Evolutionary conservation across 495 filamentous ascomycete genomes (phyloP).

Genomic region (Neurospora sp.): DNA sequence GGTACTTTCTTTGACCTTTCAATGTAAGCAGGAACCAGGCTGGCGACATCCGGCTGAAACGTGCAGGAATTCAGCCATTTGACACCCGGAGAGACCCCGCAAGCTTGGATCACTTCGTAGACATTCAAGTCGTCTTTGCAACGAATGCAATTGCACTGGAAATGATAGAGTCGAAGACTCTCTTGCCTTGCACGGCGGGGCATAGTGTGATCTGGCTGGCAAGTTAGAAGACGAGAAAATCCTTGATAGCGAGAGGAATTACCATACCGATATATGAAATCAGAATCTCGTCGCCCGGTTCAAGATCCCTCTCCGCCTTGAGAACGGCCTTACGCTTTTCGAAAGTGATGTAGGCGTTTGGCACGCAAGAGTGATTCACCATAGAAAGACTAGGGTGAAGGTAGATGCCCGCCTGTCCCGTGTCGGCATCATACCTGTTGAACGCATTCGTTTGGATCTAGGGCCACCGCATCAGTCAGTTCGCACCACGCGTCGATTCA

Average conservation of each 20-base stretch:
- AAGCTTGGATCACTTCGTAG: slow-evolving; percentile 24
- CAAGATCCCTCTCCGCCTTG: slow-evolving; percentile 28
- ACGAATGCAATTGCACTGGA: slow-evolving; percentile 31
- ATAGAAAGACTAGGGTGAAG: slow-evolving; percentile 37
- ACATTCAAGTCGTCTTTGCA: slow-evolving; percentile 34
- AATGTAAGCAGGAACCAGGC: slow-evolving; percentile 19
- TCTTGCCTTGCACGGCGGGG: slow-evolving; percentile 23
- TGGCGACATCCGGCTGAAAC: slow-evolving; percentile 5
- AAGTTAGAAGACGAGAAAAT: slow-evolving; percentile 1
- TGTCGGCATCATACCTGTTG: slow-evolving; percentile 29
- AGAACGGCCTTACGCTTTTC: slow-evolving; percentile 32
- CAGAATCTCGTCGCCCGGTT: slow-evolving; percentile 36
- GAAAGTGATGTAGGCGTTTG: slow-evolving; percentile 41
- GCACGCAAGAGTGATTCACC: slow-evolving; percentile 44
- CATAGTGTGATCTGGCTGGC: slow-evolving; percentile 20
- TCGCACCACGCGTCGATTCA: neutral
- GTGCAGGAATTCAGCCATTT: neutral
- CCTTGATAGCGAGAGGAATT: neutral
- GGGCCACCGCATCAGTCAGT: slow-evolving; percentile 1
- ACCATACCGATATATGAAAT: slow-evolving; percentile 42
- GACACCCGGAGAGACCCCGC: neutral
- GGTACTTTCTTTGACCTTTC: slow-evolving; percentile 12
- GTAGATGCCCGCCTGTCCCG: slow-evolving; percentile 30
- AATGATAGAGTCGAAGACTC: slow-evolving; percentile 30
- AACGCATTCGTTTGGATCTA: slow-evolving; percentile 41